A percentile compares a stretch with the other conserved stretches of the same genome.
phyloP scores from a whole-genome alignment of 441 rosid genomes.

The Biscutella laevigata region DNA sequence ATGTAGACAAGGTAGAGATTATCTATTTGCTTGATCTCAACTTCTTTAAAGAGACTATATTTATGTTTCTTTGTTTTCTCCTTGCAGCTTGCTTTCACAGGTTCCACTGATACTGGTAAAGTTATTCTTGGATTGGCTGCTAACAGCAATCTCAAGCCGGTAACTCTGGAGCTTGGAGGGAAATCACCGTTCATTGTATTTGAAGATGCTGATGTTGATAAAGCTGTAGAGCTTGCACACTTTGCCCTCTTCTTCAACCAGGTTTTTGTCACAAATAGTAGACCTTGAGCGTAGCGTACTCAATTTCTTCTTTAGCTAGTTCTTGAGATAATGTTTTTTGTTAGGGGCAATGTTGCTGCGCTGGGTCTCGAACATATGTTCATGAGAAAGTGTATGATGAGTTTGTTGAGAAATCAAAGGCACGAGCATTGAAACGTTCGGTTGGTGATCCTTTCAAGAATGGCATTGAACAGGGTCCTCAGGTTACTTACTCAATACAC shows the following conservation, averaged over 20 bases:
- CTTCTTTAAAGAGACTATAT: not conserved
- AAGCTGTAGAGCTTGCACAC: conserved; percentile 73
- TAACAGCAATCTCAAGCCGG: conserved; percentile 76
- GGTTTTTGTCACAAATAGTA: conserved; percentile 27
- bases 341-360: conserved; percentile 88
- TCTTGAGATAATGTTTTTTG: conserved; percentile 2
- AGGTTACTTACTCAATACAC: conserved; percentile 40
- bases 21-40: not conserved
- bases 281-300: not conserved
- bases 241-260: conserved; percentile 79
- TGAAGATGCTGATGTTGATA: conserved; percentile 63
- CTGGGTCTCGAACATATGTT: conserved; percentile 76
- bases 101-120: conserved; percentile 66
- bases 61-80: not conserved
- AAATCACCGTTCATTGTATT: conserved; percentile 77
- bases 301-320: not conserved
- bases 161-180: conserved; percentile 79
- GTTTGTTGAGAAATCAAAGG: conserved; percentile 71
- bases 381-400: conserved; percentile 77
- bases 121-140: conserved; percentile 58
- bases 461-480: conserved; percentile 85
- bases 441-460: conserved; percentile 86
- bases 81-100: conserved; percentile 67
- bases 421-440: conserved; percentile 53
- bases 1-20: conserved; percentile 84